Evolutionary conservation across 129 eudicot genomes (phyloP), one percentile per base, ranked within the genome.

Genomic region (Pseudognaphalium luteoalbum): DNA sequence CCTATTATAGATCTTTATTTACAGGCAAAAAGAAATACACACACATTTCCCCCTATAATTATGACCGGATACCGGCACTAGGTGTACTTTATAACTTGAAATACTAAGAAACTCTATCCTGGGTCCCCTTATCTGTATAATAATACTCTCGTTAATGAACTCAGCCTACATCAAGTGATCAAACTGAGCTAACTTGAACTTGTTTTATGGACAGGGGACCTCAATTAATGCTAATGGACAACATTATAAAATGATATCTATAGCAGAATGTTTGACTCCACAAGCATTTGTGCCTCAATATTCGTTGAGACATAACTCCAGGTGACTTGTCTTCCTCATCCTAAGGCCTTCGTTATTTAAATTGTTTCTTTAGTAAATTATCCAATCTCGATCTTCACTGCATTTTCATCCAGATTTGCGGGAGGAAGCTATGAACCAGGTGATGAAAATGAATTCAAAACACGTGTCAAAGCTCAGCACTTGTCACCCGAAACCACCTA

Each of bases 171-270:
- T 10, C 22, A n/a, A n/a, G n/a, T n/a, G n/a, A n/a, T n/a, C n/a
- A 17, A 16, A 41, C 50, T 3, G 21, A 56, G n/a, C 19, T 65
- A 65, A 65, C 25, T 65, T 65, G 10, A 65, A 9, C 70, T 8
- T 25, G 17, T 68, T 19, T 68, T 42, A 37, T 41, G 56, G 73
- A 42, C 34, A 68, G 73, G 42, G 73, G 73, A 39, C 42, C 7
- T 12, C 56, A 41, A 19, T 41, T 9, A 68, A 68, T 42, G 5
- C 20, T 3, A 41, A 41, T 8, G 73, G 58, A 21, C 7, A 68
- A 68, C 73, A 42, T 16, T 39, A 20, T 44, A 58, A 19, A 44
- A 19, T 68, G 73, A 68, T 68, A 68, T 41, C 73, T 15, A 0
- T 33, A 21, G 58, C 34, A 42, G 73, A 41, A 68, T 68, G 57